Evolutionary conservation across 306 rosid genomes (phyloP).

Genomic region (Acacia melanoxylon): DNA sequence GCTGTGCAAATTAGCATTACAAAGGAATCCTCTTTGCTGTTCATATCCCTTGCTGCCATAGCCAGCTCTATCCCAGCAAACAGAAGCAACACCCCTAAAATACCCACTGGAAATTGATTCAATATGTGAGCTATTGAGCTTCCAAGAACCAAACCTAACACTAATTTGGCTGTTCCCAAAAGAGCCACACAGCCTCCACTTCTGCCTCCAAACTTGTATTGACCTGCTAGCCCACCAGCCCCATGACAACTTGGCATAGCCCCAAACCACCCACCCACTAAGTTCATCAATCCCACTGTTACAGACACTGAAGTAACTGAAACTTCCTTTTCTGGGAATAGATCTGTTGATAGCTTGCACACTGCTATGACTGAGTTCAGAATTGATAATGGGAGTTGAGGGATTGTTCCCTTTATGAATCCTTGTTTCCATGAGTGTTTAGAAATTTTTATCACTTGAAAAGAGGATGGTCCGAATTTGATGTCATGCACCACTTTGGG

Average conservation of each 20-base stretch:
- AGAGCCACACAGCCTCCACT: conserved; percentile 78
- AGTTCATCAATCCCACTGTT: conserved; percentile 71
- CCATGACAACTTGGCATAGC: conserved; percentile 83
- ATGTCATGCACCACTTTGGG: conserved; percentile 53
- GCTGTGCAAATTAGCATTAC: conserved; percentile 57
- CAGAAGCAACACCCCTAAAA: conserved; percentile 62
- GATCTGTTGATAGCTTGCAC: conserved; percentile 62
- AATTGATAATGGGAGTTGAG: conserved; percentile 68
- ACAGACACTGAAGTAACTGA: conserved; percentile 58
- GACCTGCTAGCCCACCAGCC: conserved; percentile 77
- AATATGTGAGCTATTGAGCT: conserved; percentile 55
- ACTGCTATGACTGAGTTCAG: conserved; percentile 74
- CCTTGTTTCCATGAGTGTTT: conserved; percentile 63
- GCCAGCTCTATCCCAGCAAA: conserved; percentile 78
- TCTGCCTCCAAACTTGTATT: conserved; percentile 73
- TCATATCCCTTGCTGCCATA: conserved; percentile 67
- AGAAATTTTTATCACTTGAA: conserved; percentile 46
- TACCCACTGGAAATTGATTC: conserved; percentile 51
- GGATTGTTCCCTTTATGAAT: conserved; percentile 65
- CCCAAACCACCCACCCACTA: conserved; percentile 75
- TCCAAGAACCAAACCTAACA: conserved; percentile 61
- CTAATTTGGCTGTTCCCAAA: conserved; percentile 55
- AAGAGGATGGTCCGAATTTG: conserved; percentile 60
- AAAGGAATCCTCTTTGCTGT: conserved; percentile 53
- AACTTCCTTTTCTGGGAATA: conserved; percentile 59